These are phyloP conservation scores for Venturiaceae sp. DNA, from an alignment of 2,329 filamentous ascomycete genomes.

Conservation along the genomic window DNA sequence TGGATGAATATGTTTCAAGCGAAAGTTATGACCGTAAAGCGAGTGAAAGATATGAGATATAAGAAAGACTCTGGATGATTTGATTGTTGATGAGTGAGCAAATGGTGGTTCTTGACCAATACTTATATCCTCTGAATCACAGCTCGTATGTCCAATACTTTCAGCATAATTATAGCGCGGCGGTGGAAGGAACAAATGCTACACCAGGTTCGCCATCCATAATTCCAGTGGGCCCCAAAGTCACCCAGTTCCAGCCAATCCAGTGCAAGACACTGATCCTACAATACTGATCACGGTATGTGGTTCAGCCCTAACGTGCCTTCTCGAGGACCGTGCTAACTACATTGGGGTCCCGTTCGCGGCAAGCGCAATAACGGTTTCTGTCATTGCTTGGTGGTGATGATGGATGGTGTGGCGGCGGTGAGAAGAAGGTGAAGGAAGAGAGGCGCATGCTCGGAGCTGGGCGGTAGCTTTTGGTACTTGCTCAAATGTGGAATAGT, in stretches of 20 bases:
- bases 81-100: neutral
- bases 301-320: neutral
- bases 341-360: neutral
- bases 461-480: neutral
- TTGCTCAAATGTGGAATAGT: no score
- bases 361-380: neutral
- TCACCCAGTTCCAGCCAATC: neutral
- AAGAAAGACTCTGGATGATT: neutral
- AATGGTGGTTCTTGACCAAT: neutral
- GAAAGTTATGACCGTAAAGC: neutral
- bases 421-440: neutral
- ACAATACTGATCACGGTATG: neutral
- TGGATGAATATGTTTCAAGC: neutral
- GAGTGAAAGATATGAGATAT: neutral
- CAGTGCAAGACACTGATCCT: neutral
- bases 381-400: neutral
- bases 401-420: neutral
- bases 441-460: neutral
- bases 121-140: neutral
- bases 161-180: neutral
- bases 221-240: neutral
- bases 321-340: neutral
- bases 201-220: neutral
- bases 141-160: neutral
- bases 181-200: neutral